Base-by-base conservation (phyloP, 192 early-diverging fungal species). In the Spizellomyces sp. region DNA sequence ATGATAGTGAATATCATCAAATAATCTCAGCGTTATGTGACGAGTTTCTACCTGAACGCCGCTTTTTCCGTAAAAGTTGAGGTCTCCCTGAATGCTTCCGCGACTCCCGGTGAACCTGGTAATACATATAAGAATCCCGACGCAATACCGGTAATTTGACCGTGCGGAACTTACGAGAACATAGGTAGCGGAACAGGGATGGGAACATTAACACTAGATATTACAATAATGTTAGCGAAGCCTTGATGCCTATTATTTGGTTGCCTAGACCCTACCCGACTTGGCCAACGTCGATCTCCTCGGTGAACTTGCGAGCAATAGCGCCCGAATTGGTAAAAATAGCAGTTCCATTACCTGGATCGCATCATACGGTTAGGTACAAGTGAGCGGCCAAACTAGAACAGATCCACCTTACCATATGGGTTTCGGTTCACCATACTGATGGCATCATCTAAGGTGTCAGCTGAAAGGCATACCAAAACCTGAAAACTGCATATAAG, bases 171-270 rank as follows among this genome's bases (percentile, higher is more conserved):
- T 36, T 36, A 36, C 58, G 92, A 93, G 83, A 98, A 98, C 89
- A 95, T 94, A 65, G 96, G 96, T 69, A 98, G 81, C 6, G 96
- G 96, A 42, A 98, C 96, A 6, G 96, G 96, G 68, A 97, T 97
- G 7, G 96, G 95, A 22, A 96, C 93, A 68, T 91, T 91, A 64
- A 87, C 73, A 44, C 68, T 36, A 3, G 27, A 3, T 36, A 36
- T 36, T 36, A 36, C 27, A 36, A 36, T 36, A 36, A 36, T 48
- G 47, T 8, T 17, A 10, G 50, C 1, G n/a, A 46, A 54, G 52
- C 52, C 14, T 19, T 58, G 57, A 8, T 10, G 5, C 41, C 41
- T 0, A 8, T 5, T 27, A 44, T 58, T 54, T 43, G 74, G 61
- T 93, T 36, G 27, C 3, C 27, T 2, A 36, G 27, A 3, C 1